Evolutionary conservation across 2,329 filamentous ascomycete genomes (phyloP), one percentile per base, ranked within the genome.

Genomic region (Arachnopeziza araneosa): DNA sequence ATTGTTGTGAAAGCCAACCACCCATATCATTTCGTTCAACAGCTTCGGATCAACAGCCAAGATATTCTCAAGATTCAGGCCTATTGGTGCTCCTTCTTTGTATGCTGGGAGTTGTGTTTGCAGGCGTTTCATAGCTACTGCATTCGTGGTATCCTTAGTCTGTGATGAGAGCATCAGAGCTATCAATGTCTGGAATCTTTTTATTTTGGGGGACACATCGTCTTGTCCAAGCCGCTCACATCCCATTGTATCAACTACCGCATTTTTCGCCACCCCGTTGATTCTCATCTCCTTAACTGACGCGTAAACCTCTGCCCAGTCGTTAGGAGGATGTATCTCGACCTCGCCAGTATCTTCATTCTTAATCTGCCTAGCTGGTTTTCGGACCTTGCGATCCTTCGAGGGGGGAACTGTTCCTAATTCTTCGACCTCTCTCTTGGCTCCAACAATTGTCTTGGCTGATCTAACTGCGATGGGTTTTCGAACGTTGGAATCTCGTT

Each of bases 171-270:
- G 76, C 88, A 91, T 90, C 60, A 91, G 74, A 0, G 87, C 80
- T 23, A 88, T 78, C 19, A 91, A 77, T 0, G 85, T 90, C 63
- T 90, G 88, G 62, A 88, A 88, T 10, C 88, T 78, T 68, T 82
- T 81, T 60, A 88, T 83, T 58, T 78, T 73, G 1, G 75, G 75
- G 21, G 73, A 72, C 0, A 76, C 77, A 0, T 69, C 74, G 54
- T 80, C 76, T 58, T 83, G 77, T 2, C 89, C 90, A 10, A 95
- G 80, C 8, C 84, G 83, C 75, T 92, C 92, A 75, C 95, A 99
- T 12, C 95, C 95, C 93, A 98, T 97, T 0, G 93, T 98, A 74
- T 99, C 95, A 12, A 99, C 95, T 0, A 93, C 90, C 0, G 95
- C 95, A 82, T 89, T 75, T 78, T 83, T 72, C 72, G 89, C 76